Conservation (phyloP, 2,329 filamentous ascomycete genomes). For the Shiraia bambusicola region DNA sequence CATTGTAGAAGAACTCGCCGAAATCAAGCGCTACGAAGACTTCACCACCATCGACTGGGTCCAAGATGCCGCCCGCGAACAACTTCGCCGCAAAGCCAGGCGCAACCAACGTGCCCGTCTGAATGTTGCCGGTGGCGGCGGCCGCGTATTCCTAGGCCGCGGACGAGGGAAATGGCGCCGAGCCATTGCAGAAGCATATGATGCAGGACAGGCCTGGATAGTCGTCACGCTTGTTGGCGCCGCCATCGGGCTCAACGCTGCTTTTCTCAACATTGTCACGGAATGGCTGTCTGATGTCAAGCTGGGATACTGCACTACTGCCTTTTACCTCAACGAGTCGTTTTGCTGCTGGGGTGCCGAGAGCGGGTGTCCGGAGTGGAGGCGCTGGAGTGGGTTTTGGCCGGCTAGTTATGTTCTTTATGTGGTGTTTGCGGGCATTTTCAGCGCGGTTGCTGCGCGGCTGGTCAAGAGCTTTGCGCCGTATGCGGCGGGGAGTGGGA, state of each 20-base stretch:
- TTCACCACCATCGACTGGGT: constrained; percentile 99
- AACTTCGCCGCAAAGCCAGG: constrained; percentile 74
- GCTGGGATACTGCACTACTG: constrained; percentile 90
- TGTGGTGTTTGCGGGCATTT: constrained; percentile 77
- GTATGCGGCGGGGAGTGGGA: constrained; percentile 93
- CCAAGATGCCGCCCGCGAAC: constrained; percentile 91
- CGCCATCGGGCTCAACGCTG: constrained; percentile 92
- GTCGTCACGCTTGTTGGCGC: constrained; percentile 90
- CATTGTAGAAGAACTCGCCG: constrained; percentile 91
- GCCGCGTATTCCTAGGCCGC: constrained; percentile 61
- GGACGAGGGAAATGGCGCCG: constrained; percentile 67
- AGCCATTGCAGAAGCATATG: constrained; percentile 81
- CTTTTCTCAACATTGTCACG: constrained; percentile 89
- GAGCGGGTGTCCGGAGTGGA: constrained; percentile 85
- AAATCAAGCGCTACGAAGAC: constrained; percentile 98
- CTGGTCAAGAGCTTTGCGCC: constrained; percentile 91
- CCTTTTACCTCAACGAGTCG: constrained; percentile 93
- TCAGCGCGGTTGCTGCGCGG: constrained; percentile 78
- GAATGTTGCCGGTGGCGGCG: neutral
- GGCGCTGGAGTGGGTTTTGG: constrained; percentile 77
- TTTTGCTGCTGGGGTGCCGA: constrained; percentile 99
- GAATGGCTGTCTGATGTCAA: constrained; percentile 98
- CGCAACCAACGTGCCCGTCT: constrained; percentile 67
- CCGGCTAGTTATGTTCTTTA: constrained; percentile 86
- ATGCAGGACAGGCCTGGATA: constrained; percentile 96